Evolutionary conservation across 2,329 filamentous ascomycete genomes (phyloP).

Genomic region (Chrysoporthe austroafricana): DNA sequence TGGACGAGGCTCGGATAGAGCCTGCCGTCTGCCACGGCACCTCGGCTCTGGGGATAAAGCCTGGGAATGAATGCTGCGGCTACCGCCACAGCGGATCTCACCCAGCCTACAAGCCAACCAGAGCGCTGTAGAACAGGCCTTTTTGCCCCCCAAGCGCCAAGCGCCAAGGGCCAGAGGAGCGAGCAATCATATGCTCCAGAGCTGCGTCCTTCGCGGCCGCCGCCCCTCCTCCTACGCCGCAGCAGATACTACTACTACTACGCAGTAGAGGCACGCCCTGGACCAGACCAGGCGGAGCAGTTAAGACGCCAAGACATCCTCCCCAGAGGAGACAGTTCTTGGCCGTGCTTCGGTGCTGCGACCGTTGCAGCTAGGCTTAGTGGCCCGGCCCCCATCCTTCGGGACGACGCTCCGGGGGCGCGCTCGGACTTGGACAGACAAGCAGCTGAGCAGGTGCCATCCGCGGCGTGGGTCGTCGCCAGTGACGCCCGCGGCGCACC

Average conservation of each 20-base stretch:
- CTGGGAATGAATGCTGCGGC: too few relatives aligned
- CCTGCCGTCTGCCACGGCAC: too few relatives aligned
- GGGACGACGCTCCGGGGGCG: background rate
- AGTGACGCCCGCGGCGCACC: background rate
- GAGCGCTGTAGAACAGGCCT: too few relatives aligned
- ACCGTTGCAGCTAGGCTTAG: background rate
- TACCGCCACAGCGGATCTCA: too few relatives aligned
- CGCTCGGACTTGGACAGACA: background rate
- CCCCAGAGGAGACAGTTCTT: background rate
- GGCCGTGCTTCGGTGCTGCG: background rate
- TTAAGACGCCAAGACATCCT: background rate
- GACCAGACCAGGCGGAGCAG: background rate
- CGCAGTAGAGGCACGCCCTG: background rate
- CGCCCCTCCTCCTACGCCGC: background rate
- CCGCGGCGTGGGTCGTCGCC: background rate
- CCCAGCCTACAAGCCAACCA: too few relatives aligned
- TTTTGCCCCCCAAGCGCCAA: too few relatives aligned
- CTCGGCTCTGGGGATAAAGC: too few relatives aligned
- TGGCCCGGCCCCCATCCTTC: background rate
- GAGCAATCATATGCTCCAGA: too few relatives aligned
- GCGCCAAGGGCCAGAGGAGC: too few relatives aligned
- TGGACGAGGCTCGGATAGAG: too few relatives aligned
- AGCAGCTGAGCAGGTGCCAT: background rate
- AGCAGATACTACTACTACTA: background rate
- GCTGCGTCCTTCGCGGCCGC: too few relatives aligned